Conservation (phyloP, 805 yeast genomes). For the Millerozyma miso region DNA sequence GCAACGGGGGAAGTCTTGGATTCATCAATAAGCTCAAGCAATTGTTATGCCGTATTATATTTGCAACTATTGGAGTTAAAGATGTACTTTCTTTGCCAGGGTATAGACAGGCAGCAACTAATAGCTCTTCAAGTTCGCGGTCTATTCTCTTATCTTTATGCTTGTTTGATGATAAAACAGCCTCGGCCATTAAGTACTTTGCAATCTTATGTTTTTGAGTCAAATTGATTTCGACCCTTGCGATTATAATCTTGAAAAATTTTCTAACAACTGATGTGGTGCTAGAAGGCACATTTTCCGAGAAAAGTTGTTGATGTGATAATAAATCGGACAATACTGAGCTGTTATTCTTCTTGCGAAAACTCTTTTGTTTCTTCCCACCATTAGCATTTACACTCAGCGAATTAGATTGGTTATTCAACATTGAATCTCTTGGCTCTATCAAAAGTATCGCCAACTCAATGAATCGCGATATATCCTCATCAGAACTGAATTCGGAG, state of each 20-base stretch:
- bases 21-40: slow-evolving; percentile 58
- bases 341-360: slow-evolving; percentile 38
- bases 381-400: not conserved
- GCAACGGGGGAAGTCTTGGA: slow-evolving; percentile 67
- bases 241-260: slow-evolving; percentile 49
- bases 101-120: slow-evolving; percentile 56
- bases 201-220: slow-evolving; percentile 59
- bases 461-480: slow-evolving; percentile 50
- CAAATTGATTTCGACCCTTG: slow-evolving; percentile 51
- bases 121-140: slow-evolving; percentile 27
- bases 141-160: slow-evolving; percentile 22
- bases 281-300: slow-evolving; percentile 31
- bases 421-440: slow-evolving; percentile 28
- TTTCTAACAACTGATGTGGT: slow-evolving; percentile 33
- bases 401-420: slow-evolving; percentile 2
- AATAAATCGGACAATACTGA: slow-evolving; percentile 58
- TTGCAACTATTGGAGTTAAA: slow-evolving; percentile 65
- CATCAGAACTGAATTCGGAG: slow-evolving; percentile 43
- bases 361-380: slow-evolving; percentile 23
- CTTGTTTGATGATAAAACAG: slow-evolving; percentile 25
- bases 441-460: slow-evolving; percentile 48
- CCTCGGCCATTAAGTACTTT: slow-evolving; percentile 32
- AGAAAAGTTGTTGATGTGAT: slow-evolving; percentile 60
- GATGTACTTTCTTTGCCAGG: slow-evolving; percentile 67
- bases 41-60: slow-evolving; percentile 47